Evolutionary conservation across 208 protist species (phyloP), one percentile per base, ranked within the genome.

Genomic region (Trichomonas vaginalis): DNA sequence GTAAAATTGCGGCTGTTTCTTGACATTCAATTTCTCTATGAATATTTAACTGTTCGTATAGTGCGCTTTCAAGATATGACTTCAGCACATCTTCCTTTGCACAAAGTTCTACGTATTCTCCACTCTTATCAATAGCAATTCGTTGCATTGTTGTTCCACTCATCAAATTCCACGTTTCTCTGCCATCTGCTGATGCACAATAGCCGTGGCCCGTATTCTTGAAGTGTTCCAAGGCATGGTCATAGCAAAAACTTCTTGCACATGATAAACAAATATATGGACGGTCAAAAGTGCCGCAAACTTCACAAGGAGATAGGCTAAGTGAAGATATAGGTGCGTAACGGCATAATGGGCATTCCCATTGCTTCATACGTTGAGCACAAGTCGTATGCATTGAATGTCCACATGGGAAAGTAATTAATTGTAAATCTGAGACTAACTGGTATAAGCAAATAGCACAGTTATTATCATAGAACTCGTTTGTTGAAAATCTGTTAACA

Each of bases 141-240:
- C 86, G 39, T 47, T 92, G 42, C 86, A 92, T 92, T 39, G 40
- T 42, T 51, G 86, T 40, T 23, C 86, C 86, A 27, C 86, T 92
- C 86, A 92, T 92, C 27, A 92, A 51, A 51, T 92, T 92, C 86
- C 86, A 92, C 0, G 86, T 92, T 51, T 92, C 86, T 56, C 86
- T 23, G 10, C 86, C 86, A 51, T 92, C 86, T 1, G 86, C 86
- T 2, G 86, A 92, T 0, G 40, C 45, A 17, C 40, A 51, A 39
- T 92, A 92, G 1, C 40, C 86, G 37, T 92, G 86, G 12, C 86
- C 86, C 6, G 40, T 51, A 0, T 92, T 9, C 1, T 39, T 51
- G 45, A 45, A 92, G 45, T 92, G 86, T 35, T 39, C 15, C 12
- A 48, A 42, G 37, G 40, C 42, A 47, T 92, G 86, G 0, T 48